Base-by-base conservation (phyloP, 2,329 filamentous ascomycete species). In the Hypoxylon sp. region DNA sequence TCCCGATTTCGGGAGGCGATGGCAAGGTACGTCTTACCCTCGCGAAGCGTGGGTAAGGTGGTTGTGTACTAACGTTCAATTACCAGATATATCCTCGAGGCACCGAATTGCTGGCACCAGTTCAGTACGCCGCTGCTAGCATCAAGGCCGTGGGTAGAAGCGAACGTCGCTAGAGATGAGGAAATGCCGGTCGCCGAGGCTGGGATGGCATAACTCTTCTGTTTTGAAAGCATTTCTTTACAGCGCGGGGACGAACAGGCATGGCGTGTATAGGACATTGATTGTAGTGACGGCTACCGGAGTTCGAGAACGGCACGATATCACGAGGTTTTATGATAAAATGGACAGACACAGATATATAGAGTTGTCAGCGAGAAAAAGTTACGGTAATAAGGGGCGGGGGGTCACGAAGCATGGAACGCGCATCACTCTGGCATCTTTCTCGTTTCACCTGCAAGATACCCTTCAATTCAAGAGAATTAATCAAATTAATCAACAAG, bases 1-100 rank as follows among this genome's bases (percentile, higher is more conserved):
- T 93, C 90, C 67, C 87, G 95, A 4, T 99, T 99, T 79, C 81
- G 95, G 64, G 94, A 97, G 76, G 93, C 93, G 10, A 99, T 99
- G 95, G 91, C 92, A 68, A 87, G 92, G 83, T 92, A 88, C 33
- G 27, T 33, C 13, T 11, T 13, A 23, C 13, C 21, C 2, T 11
- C 45, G 1, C 4, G 20, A 3, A 31, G 3, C 23, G 37, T 13
- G 1, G 2, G 21, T 2, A n/a, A 5, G 40, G 26, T 8, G 4
- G 24, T 17, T 56, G n/a, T n/a, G n/a, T n/a, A 8, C 17, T 60
- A 27, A 48, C 59, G 61, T 17, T 68, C 57, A 33, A 50, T 60
- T n/a, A 31, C 41, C 49, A 84, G 83, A 68, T 91, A 91, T 67
- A 91, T 91, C 52, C 77, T 92, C 21, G 87, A 90, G 72, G 85